Conservation (phyloP, 495 filamentous ascomycete species). For the Pseudoneurospora amorphoporcata region DNA sequence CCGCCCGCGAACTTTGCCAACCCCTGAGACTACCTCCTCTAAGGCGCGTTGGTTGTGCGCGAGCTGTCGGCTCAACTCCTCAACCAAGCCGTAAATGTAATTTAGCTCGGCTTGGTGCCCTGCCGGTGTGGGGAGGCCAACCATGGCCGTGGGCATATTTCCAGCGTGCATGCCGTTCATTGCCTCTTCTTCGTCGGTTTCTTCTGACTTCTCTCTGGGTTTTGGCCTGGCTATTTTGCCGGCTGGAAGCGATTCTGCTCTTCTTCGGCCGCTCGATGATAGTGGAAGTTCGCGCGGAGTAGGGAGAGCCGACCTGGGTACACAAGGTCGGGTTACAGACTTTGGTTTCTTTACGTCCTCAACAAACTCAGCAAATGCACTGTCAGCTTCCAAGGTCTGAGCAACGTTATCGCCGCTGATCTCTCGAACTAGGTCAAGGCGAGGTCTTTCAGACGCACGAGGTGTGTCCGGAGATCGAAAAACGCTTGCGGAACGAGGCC, state of each 20-base stretch:
- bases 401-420: background rate
- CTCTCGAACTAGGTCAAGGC: background rate
- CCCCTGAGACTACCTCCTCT: conserved; percentile 58
- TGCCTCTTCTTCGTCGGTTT: conserved; percentile 22
- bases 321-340: background rate
- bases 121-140: conserved; percentile 55
- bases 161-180: conserved; percentile 52
- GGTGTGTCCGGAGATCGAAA: too few species aligned
- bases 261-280: background rate
- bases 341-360: background rate
- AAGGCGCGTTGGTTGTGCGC: conserved; percentile 70
- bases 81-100: conserved; percentile 72
- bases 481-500: too few species aligned
- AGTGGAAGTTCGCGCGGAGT: background rate
- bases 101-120: conserved; percentile 84
- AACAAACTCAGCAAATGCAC: background rate
- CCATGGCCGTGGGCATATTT: conserved; percentile 34
- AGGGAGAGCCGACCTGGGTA: background rate
- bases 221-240: background rate
- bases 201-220: conserved; percentile 5
- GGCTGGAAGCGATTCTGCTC: background rate
- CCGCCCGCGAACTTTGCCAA: conserved; percentile 41
- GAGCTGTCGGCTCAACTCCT: conserved; percentile 66
- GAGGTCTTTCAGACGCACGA: background rate
- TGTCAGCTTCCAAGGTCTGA: background rate